These are phyloP conservation scores for Flaveria brownii DNA, from an alignment of 129 eudicot species.

Conservation along the genomic window DNA sequence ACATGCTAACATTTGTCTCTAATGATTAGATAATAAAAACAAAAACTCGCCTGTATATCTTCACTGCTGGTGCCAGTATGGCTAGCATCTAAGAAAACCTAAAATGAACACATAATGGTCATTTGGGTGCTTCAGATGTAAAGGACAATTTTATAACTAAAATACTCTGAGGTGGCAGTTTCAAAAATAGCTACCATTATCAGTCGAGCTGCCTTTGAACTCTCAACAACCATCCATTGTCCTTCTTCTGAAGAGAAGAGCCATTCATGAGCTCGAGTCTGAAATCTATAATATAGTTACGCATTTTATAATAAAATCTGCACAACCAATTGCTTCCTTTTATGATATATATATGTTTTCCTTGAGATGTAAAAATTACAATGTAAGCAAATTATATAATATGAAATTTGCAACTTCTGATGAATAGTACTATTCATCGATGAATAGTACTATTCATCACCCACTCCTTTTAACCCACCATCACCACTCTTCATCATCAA, in stretches of 20 bases:
- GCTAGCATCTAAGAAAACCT: slow-evolving; percentile 75
- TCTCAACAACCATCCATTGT: slow-evolving; percentile 89
- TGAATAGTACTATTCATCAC: no score
- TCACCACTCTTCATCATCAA: no score
- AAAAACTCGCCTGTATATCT: slow-evolving; percentile 65
- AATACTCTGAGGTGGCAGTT: neutral
- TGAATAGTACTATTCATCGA: no score
- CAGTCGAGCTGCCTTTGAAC: slow-evolving; percentile 88
- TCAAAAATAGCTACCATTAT: slow-evolving; percentile 56
- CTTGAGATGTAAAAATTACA: slow-evolving; percentile 10
- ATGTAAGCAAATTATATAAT: slow-evolving; percentile 4
- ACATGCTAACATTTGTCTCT: slow-evolving; percentile 10
- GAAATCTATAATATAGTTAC: slow-evolving; percentile 59
- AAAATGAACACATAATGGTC: slow-evolving; percentile 3
- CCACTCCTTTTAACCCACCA: no score
- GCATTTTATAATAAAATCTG: slow-evolving; percentile 22
- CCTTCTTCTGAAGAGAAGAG: slow-evolving; percentile 95
- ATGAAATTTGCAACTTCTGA: no score
- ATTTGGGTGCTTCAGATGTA: neutral
- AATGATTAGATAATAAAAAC: slow-evolving; percentile 14
- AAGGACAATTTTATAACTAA: neutral
- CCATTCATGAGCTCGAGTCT: slow-evolving; percentile 90
- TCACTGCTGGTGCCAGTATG: slow-evolving; percentile 62
- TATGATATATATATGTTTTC: neutral
- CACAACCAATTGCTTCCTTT: slow-evolving; percentile 3